A percentile compares a stretch with the other conserved stretches of the same genome.
Evolutionary conservation across 1,284 basidiomycete genomes (phyloP).

Genomic region (Flammula alnicola): DNA sequence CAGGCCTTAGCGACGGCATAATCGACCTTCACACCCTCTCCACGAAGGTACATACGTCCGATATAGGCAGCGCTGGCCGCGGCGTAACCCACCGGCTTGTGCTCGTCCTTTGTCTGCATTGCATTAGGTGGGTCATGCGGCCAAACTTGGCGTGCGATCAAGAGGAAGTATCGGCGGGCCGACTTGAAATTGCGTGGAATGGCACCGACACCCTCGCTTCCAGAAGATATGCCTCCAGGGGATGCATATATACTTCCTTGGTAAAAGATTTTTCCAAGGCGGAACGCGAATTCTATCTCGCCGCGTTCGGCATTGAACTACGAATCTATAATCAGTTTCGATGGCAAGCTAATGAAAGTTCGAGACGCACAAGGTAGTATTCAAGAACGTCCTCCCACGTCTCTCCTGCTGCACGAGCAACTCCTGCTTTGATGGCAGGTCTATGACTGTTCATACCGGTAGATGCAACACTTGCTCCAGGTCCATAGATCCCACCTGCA

Average conservation of each 20-base stretch:
- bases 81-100: slow-evolving; percentile 66
- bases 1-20: slow-evolving; percentile 84
- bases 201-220: slow-evolving; percentile 85
- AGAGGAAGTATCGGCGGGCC: slow-evolving; percentile 82
- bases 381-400: slow-evolving; percentile 93
- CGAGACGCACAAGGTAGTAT: slow-evolving; percentile 75
- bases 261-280: slow-evolving; percentile 92
- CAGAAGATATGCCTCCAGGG: slow-evolving; percentile 78
- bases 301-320: slow-evolving; percentile 93
- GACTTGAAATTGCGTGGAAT: slow-evolving; percentile 75
- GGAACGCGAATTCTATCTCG: slow-evolving; percentile 84
- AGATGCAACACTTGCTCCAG: slow-evolving; percentile 89
- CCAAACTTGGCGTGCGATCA: slow-evolving; percentile 85
- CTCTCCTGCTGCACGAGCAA: slow-evolving; percentile 83
- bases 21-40: slow-evolving; percentile 89
- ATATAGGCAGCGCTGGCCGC: slow-evolving; percentile 84
- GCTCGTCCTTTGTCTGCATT: slow-evolving; percentile 57
- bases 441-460: slow-evolving; percentile 75
- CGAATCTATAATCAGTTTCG: slow-evolving; percentile 12
- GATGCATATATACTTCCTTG: slow-evolving; percentile 85
- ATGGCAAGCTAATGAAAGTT: neutral
- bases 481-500: slow-evolving; percentile 90
- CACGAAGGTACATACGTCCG: slow-evolving; percentile 92
- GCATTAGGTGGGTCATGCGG: slow-evolving; percentile 69
- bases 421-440: slow-evolving; percentile 83